Evolutionary conservation across 441 rosid species (phyloP).

Genomic region (Raphanus hybrid): DNA sequence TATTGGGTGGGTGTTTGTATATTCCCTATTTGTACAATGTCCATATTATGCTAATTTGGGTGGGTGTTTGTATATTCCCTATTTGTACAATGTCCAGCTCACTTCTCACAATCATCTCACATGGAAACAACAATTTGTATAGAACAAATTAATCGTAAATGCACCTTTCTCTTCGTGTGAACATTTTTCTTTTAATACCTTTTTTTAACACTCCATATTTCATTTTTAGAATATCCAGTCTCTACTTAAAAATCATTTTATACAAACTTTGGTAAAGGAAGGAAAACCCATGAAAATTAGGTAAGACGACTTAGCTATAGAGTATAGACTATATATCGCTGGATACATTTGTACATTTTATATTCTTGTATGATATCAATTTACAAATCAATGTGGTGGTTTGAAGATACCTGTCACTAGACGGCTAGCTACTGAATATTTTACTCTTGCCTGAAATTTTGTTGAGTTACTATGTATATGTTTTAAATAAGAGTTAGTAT

Average conservation of each 20-base stretch:
- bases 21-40: slow-evolving; percentile 39
- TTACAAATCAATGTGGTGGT: slow-evolving; percentile 29
- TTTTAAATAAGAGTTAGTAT: slow-evolving; percentile 2
- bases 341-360: neutral
- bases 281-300: slow-evolving; percentile 19
- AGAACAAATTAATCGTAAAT: slow-evolving; percentile 13
- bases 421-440: slow-evolving; percentile 20
- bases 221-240: neutral
- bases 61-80: slow-evolving; percentile 32
- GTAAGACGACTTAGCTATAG: neutral
- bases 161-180: neutral
- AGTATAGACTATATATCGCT: slow-evolving; percentile 29
- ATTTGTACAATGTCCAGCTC: slow-evolving; percentile 52
- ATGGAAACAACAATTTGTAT: slow-evolving; percentile 43
- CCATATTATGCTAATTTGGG: too few species aligned
- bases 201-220: neutral
- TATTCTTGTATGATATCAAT: neutral
- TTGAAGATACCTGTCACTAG: slow-evolving; percentile 31
- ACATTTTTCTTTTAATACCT: slow-evolving; percentile 17
- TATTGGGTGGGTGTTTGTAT: slow-evolving; percentile 32
- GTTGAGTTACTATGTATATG: neutral
- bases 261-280: neutral
- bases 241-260: neutral
- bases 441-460: slow-evolving; percentile 11
- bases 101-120: slow-evolving; percentile 47